A percentile compares a stretch with the other conserved stretches of the same genome.
These are phyloP conservation scores for Rhodotorula mucilaginosa DNA, from an alignment of 1,284 basidiomycete species.

Conservation along the genomic window DNA sequence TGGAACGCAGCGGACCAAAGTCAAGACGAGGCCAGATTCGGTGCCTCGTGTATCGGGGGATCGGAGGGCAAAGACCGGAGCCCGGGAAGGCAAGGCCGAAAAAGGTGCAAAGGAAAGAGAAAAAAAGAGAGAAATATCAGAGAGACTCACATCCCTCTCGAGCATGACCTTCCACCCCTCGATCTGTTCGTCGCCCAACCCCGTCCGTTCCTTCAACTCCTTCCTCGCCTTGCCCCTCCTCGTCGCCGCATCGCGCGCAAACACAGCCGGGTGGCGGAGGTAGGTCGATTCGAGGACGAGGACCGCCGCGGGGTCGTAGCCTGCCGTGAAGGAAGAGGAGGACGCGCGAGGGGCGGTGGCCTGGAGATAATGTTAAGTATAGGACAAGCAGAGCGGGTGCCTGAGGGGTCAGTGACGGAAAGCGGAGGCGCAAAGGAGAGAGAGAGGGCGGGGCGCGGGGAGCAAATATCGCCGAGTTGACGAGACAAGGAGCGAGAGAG, in stretches of 20 bases:
- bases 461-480: too few relatives aligned
- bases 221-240: constrained; percentile 63
- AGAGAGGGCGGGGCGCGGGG: too few relatives aligned
- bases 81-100: neutral
- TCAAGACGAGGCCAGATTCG: too few relatives aligned
- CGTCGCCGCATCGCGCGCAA: constrained; percentile 71
- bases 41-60: too few relatives aligned
- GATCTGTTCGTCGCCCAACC: constrained; percentile 73
- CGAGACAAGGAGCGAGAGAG: too few relatives aligned
- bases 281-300: constrained; percentile 67
- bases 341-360: neutral
- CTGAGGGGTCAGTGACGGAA: too few relatives aligned
- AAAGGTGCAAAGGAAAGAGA: neutral
- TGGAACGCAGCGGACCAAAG: too few relatives aligned
- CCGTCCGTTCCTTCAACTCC: constrained; percentile 65
- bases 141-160: constrained; percentile 67
- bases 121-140: constrained; percentile 12
- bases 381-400: too few relatives aligned
- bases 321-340: neutral
- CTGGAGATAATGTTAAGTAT: too few relatives aligned
- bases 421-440: too few relatives aligned
- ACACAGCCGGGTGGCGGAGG: constrained; percentile 66
- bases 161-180: constrained; percentile 86
- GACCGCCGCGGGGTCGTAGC: constrained; percentile 42
- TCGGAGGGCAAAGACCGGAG: neutral